Conservation (phyloP, 768 basidiomycete species). For the Boletus patriciae region DNA sequence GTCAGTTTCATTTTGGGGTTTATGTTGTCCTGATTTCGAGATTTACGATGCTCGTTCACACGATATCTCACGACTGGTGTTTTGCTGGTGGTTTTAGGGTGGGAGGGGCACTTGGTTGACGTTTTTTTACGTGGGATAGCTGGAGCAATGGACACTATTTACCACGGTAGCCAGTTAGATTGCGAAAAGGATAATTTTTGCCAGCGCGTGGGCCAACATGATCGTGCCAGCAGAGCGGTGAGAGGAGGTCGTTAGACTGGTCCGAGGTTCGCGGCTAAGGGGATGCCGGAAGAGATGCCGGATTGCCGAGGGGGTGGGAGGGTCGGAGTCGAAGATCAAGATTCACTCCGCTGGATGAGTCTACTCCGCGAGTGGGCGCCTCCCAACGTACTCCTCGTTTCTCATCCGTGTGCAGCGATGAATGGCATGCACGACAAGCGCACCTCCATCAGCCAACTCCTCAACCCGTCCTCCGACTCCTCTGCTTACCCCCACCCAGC, state of each 20-base stretch:
- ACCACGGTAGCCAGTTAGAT: slow-evolving; percentile 1
- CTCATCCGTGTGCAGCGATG: slow-evolving; percentile 33
- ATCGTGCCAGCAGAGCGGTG: neutral
- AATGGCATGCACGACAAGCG: slow-evolving; percentile 49
- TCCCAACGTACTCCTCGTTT: slow-evolving; percentile 26
- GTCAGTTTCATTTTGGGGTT: slow-evolving; percentile 26
- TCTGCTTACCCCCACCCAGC: slow-evolving; percentile 34
- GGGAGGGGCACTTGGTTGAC: neutral
- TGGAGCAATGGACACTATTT: slow-evolving; percentile 18
- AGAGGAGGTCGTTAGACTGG: neutral
- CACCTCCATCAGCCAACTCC: slow-evolving; percentile 50
- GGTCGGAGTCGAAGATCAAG: slow-evolving; percentile 29
- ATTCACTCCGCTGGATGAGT: slow-evolving; percentile 29
- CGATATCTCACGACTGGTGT: slow-evolving; percentile 15
- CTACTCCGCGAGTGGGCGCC: slow-evolving; percentile 36
- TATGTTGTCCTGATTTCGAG: slow-evolving; percentile 22
- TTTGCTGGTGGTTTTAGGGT: neutral
- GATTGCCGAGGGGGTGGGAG: slow-evolving; percentile 14
- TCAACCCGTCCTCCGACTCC: slow-evolving; percentile 47
- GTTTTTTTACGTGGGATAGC: slow-evolving; percentile 19
- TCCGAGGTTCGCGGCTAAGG: slow-evolving; percentile 32
- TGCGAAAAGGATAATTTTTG: neutral
- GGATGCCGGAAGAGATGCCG: slow-evolving; percentile 25
- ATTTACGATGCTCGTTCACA: slow-evolving; percentile 10
- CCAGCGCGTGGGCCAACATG: neutral